phyloP scores from a whole-genome alignment of 75 land plant species.

The Larix kaempferi region DNA sequence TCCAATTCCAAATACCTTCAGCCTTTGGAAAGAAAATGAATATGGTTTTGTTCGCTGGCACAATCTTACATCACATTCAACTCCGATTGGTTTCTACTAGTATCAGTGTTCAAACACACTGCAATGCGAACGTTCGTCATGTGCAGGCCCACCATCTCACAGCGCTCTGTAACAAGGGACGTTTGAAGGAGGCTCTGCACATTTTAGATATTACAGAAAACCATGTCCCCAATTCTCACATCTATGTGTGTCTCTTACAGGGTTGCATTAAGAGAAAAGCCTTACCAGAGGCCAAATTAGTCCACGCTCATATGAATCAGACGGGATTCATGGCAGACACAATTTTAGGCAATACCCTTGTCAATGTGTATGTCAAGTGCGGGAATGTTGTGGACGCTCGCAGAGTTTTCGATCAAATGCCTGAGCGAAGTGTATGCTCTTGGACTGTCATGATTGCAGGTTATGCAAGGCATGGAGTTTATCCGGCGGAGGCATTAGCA shows the following conservation, averaged over 20 bases:
- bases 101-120: too few relatives aligned
- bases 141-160: not conserved
- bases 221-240: not conserved
- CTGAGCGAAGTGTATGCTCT: not conserved
- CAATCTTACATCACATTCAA: too few relatives aligned
- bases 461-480: slow-evolving; percentile 9
- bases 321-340: not conserved
- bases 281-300: not conserved
- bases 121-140: too few relatives aligned
- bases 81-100: too few relatives aligned
- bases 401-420: not conserved
- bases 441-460: slow-evolving; percentile 15
- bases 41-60: too few relatives aligned
- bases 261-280: slow-evolving; percentile 1
- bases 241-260: not conserved
- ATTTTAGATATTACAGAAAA: not conserved
- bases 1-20: too few relatives aligned
- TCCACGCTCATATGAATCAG: not conserved
- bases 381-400: not conserved
- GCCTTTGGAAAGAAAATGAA: too few relatives aligned
- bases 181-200: not conserved
- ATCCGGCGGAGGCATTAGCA: not conserved
- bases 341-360: not conserved
- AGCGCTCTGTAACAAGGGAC: not conserved
- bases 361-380: not conserved